These are phyloP conservation scores for Leptographium radiaticola DNA, from an alignment of 2,329 filamentous ascomycete species.

Conservation along the genomic window DNA sequence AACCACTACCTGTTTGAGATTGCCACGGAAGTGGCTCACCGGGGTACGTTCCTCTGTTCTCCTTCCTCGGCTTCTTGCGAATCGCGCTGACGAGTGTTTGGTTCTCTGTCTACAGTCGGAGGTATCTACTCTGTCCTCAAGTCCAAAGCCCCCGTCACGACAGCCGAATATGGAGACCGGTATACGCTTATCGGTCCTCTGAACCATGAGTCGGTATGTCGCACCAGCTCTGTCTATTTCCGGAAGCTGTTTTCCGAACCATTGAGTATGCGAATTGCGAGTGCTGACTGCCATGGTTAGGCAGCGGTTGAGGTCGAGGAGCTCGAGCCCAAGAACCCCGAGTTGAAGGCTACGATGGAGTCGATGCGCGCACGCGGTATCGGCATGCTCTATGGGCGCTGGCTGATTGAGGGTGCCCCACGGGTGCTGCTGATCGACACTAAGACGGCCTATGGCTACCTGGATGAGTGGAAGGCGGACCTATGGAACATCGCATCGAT, in stretches of 20 bases:
- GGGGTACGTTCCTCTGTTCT: constrained; percentile 43
- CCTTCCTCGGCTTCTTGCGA: neutral
- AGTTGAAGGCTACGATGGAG: constrained; percentile 69
- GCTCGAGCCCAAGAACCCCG: constrained; percentile 69
- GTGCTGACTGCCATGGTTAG: constrained; percentile 26
- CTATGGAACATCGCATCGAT: constrained; percentile 89
- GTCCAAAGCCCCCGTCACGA: constrained; percentile 95
- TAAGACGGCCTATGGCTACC: constrained; percentile 76
- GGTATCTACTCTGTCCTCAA: constrained; percentile 99
- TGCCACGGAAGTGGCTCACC: constrained; percentile 92
- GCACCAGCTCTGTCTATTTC: neutral
- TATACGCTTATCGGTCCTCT: constrained; percentile 93
- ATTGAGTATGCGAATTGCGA: neutral
- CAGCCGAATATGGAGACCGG: constrained; percentile 93
- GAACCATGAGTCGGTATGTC: constrained; percentile 68
- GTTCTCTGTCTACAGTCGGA: constrained; percentile 49
- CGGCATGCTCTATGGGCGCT: constrained; percentile 81
- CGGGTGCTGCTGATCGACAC: constrained; percentile 91
- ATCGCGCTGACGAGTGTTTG: neutral
- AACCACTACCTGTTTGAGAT: constrained; percentile 96
- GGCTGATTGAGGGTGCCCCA: constrained; percentile 94
- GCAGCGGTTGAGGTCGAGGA: constrained; percentile 97
- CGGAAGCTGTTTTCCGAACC: neutral
- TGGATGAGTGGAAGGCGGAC: constrained; percentile 96
- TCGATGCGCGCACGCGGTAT: constrained; percentile 90